phyloP scores from a whole-genome alignment of 208 protist species.

The Naegleria fowleri region DNA sequence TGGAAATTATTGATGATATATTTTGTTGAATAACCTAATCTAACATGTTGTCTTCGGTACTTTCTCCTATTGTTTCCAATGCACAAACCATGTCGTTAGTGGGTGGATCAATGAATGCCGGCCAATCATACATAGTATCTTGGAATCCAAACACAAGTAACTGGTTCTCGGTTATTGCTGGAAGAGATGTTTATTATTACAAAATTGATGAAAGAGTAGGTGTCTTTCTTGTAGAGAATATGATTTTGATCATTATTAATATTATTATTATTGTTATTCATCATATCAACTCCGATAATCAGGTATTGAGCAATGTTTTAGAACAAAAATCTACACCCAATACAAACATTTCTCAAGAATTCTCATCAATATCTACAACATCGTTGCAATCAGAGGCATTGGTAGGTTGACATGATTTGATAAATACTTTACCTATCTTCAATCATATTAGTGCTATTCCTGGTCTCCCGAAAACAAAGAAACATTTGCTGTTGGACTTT shows the following conservation, averaged over 20 bases:
- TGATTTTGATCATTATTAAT: not conserved
- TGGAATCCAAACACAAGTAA: slow-evolving; percentile 12
- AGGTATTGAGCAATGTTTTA: not conserved
- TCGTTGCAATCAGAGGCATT: not conserved
- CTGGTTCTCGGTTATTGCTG: not conserved
- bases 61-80: not conserved
- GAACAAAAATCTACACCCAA: not conserved
- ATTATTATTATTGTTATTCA: not conserved
- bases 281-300: not conserved
- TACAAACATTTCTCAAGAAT: not conserved
- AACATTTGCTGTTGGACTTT: not conserved
- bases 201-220: slow-evolving; percentile 5
- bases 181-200: slow-evolving; percentile 2
- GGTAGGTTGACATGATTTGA: not conserved
- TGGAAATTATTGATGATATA: too few relatives aligned
- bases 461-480: not conserved
- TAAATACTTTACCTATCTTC: too few relatives aligned
- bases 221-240: not conserved
- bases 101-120: not conserved
- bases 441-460: not conserved
- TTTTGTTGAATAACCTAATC: too few relatives aligned
- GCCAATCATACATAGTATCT: not conserved
- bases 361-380: not conserved
- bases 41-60: not conserved
- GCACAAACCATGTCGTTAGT: not conserved